Evolutionary conservation across 2,329 filamentous ascomycete genomes (phyloP), one percentile per base, ranked within the genome.

Genomic region (Ophiostoma angusticollis): DNA sequence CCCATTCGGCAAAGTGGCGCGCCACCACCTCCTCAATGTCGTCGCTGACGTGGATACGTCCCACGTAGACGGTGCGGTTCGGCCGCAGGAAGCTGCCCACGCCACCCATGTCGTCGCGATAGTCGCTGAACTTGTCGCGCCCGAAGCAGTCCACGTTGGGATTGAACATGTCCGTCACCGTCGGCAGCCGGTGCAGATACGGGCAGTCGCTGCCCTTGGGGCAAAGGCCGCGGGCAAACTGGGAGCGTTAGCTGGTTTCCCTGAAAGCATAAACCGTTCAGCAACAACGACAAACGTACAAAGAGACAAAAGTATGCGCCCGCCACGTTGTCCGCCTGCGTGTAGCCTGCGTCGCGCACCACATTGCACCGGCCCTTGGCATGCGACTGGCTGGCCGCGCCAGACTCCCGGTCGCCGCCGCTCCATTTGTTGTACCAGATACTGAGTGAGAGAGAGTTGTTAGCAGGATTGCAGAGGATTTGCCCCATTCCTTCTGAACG

Each of bases 381-480:
- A 12, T 79, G 74, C 17, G 79, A 82, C 55, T 95, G 80, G 25
- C 81, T 84, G 4, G 86, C 72, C 54, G 89, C 86, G 51, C 87
- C 85, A 64, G 93, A 86, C 55, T 96, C 89, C 44, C 86, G 76
- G 60, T 98, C 91, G 53, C 91, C 91, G 49, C 91, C 91, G 1
- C 80, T 82, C 87, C 89, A 96, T 62, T 95, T 96, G 65, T 94
- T 95, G 64, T 95, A 94, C 89, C 87, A 95, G 54, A 93, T 93
- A 60, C 95, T 96, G 70, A 87, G 8, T 11, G n/a, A n/a, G n/a
- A n/a, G n/a, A n/a, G n/a, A 2, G 1, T 3, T 4, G 31, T 42
- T 35, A 44, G 40, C 9, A 39, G n/a, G n/a, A n/a, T n/a, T n/a
- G n/a, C n/a, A n/a, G n/a, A n/a, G n/a, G n/a, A n/a, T n/a, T n/a